Evolutionary conservation across 208 protist species (phyloP).

Genomic region (Lotmaria passim): DNA sequence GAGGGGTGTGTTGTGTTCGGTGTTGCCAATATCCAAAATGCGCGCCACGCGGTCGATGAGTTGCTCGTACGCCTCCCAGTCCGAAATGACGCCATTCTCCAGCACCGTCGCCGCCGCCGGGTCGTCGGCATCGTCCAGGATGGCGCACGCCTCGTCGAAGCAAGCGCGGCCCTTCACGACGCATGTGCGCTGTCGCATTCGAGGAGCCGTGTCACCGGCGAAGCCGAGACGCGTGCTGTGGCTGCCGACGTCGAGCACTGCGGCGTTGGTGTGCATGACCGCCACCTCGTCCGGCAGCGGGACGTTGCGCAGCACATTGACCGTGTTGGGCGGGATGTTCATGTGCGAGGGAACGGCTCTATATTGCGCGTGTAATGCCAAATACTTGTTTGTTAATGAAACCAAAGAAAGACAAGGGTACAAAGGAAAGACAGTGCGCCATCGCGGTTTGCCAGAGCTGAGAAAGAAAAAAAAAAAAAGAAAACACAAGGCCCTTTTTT

Average conservation of each 20-base stretch:
- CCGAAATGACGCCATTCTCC: constrained; percentile 61
- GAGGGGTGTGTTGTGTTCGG: constrained; percentile 75
- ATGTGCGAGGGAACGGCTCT: no score
- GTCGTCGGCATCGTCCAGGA: constrained; percentile 22
- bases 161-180: constrained; percentile 40
- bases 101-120: constrained; percentile 39
- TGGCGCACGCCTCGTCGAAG: constrained; percentile 62
- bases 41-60: constrained; percentile 75
- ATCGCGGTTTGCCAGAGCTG: no score
- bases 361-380: no score
- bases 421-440: no score
- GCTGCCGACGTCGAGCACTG: constrained; percentile 87
- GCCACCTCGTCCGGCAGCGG: constrained; percentile 90
- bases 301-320: constrained; percentile 84
- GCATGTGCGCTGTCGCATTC: constrained; percentile 76
- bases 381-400: no score
- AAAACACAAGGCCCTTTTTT: no score
- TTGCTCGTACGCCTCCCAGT: constrained; percentile 91
- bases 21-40: constrained; percentile 59
- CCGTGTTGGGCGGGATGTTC: constrained; percentile 87
- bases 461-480: no score
- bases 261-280: constrained; percentile 74
- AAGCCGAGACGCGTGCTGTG: constrained; percentile 87
- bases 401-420: no score
- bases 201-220: constrained; percentile 84